Percentiles rank a stretch among this genome's conserved stretches.
Evolutionary conservation across 208 protist species (phyloP).

Genomic region (Crithidia acanthocephali): DNA sequence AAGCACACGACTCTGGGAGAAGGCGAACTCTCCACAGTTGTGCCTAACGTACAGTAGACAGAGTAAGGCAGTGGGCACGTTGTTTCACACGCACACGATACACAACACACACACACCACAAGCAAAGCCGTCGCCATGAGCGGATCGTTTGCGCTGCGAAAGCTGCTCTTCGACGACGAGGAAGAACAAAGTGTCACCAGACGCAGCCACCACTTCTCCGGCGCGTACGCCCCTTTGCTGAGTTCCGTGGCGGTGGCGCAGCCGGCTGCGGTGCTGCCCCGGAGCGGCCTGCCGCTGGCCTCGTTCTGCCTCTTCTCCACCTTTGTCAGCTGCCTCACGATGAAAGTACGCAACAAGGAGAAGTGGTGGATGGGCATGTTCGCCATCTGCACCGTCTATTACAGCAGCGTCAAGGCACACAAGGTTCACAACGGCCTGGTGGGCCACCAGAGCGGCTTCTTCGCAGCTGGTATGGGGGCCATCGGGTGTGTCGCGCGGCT

Average conservation of each 20-base stretch:
- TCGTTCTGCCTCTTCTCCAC: conserved; percentile 54
- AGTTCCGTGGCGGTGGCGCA: conserved; percentile 46
- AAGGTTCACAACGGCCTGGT: conserved; percentile 86
- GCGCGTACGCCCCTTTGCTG: conserved; percentile 64
- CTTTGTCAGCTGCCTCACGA: conserved; percentile 69
- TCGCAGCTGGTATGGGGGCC: conserved; percentile 76
- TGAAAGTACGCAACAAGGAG: conserved; percentile 79
- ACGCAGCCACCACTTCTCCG: conserved; percentile 74
- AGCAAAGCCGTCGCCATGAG: conserved; percentile 33
- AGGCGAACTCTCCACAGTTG: no score
- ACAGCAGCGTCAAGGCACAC: conserved; percentile 83
- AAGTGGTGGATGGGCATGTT: conserved; percentile 89
- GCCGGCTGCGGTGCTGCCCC: conserved; percentile 55
- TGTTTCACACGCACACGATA: background rate
- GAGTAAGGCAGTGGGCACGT: no score
- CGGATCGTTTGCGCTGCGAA: conserved; percentile 71
- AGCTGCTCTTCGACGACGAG: conserved; percentile 59
- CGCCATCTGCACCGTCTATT: conserved; percentile 77
- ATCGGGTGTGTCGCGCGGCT: conserved; percentile 64
- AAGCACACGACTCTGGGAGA: no score
- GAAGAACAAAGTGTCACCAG: conserved; percentile 52
- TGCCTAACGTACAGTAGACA: no score
- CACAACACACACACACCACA: background rate
- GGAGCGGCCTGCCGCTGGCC: conserved; percentile 55
- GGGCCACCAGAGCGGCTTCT: conserved; percentile 86